phyloP scores from a whole-genome alignment of 306 rosid species.

The Vigna radiata region DNA sequence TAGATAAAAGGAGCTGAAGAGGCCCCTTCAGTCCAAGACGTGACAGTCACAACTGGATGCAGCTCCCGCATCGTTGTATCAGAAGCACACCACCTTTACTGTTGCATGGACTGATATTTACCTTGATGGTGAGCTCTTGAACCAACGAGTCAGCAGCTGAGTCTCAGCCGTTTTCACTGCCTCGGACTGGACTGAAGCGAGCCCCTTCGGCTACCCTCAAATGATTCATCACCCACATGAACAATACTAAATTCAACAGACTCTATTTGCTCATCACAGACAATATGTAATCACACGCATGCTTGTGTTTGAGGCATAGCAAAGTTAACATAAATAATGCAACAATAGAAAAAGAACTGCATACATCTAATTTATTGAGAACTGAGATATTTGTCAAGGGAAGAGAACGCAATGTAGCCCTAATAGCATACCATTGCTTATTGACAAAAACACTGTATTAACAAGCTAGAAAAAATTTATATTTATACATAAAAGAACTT shows the following conservation, averaged over 20 bases:
- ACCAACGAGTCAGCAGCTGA: slow-evolving; percentile 98
- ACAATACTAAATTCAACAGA: not conserved
- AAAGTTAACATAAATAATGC: too few species aligned
- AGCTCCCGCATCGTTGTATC: slow-evolving; percentile 96
- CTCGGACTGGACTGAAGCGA: slow-evolving; percentile 94
- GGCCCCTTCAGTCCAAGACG: slow-evolving; percentile 99
- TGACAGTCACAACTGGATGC: slow-evolving; percentile 65
- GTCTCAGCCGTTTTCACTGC: slow-evolving; percentile 47
- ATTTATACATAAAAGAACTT: not conserved
- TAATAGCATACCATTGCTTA: too few species aligned
- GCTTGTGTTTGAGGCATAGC: not conserved
- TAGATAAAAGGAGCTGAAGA: slow-evolving; percentile 40
- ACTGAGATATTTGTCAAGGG: too few species aligned
- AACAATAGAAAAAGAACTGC: too few species aligned
- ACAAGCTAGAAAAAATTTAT: not conserved
- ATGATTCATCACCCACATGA: not conserved
- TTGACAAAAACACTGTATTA: too few species aligned
- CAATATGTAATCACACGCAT: not conserved
- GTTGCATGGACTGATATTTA: not conserved
- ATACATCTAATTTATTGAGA: too few species aligned
- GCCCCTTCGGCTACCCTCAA: slow-evolving; percentile 57
- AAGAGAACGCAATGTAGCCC: too few species aligned
- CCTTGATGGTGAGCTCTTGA: slow-evolving; percentile 63
- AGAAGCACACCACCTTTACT: slow-evolving; percentile 62
- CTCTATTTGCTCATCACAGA: not conserved